A percentile compares a stretch with the other conserved stretches of the same genome.
phyloP scores from a whole-genome alignment of 768 basidiomycete genomes.

The Galerina marginata region DNA sequence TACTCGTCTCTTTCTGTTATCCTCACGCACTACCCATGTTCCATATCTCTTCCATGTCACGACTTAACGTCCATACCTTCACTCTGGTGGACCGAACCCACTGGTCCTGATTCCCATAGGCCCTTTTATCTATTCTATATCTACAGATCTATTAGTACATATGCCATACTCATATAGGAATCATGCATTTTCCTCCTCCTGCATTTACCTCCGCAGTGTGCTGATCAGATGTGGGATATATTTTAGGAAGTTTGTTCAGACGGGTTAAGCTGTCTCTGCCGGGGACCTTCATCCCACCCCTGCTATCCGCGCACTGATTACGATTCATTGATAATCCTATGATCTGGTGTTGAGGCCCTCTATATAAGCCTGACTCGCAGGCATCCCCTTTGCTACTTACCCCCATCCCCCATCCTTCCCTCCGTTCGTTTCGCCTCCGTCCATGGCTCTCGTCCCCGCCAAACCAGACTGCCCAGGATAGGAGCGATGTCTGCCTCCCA shows the following conservation, averaged over 20 bases:
- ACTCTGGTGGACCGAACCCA: constrained; percentile 21
- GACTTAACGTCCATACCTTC: constrained; percentile 22
- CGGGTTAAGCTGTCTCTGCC: background rate
- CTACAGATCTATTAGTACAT: constrained; percentile 44
- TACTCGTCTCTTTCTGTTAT: constrained; percentile 14
- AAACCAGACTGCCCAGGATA: constrained; percentile 46
- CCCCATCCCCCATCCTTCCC: constrained; percentile 2
- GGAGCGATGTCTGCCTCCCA: constrained; percentile 58
- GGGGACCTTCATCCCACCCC: constrained; percentile 5
- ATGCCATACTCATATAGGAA: constrained; percentile 36
- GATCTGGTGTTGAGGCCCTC: constrained; percentile 8
- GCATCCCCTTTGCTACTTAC: background rate
- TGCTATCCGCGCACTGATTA: background rate
- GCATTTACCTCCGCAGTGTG: background rate
- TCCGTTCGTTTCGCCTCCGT: constrained; percentile 17
- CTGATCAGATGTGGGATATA: constrained; percentile 6
- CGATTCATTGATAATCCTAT: constrained; percentile 24
- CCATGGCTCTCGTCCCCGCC: constrained; percentile 63
- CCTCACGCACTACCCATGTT: constrained; percentile 29
- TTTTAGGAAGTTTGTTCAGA: constrained; percentile 14
- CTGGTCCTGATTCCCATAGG: constrained; percentile 34
- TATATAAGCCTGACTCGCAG: constrained; percentile 20
- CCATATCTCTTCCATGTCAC: constrained; percentile 31
- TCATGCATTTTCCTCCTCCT: constrained; percentile 10
- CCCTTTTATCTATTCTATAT: constrained; percentile 49